Evolutionary conservation across 805 yeast species (phyloP).

Genomic region (Starmerella potacharoeniae): DNA sequence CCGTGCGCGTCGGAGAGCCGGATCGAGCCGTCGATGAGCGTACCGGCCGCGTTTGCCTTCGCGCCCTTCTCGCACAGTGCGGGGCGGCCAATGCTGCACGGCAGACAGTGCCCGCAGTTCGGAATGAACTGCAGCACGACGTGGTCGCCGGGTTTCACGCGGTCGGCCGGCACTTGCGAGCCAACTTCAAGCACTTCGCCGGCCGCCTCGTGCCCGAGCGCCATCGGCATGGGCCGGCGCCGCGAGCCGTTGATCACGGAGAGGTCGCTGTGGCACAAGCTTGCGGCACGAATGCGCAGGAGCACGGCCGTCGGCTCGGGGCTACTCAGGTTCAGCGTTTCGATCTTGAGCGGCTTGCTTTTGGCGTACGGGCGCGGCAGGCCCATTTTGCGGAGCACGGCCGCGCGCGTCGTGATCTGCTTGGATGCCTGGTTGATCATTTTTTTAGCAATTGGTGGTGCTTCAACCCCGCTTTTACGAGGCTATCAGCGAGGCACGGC

Average conservation of each 20-base stretch:
- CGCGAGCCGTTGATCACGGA: constrained; percentile 88
- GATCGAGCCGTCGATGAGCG: constrained; percentile 94
- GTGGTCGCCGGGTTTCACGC: constrained; percentile 82
- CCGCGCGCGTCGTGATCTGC: constrained; percentile 7
- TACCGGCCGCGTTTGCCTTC: constrained; percentile 95
- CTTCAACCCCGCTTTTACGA: not conserved
- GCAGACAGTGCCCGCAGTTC: constrained; percentile 87
- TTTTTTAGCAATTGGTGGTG: not conserved
- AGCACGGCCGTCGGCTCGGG: constrained; percentile 96
- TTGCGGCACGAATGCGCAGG: constrained; percentile 74
- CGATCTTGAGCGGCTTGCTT: constrained; percentile 54
- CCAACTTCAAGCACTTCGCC: constrained; percentile 93
- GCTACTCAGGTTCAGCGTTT: constrained; percentile 76
- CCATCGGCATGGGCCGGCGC: constrained; percentile 89
- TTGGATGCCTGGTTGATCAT: not conserved
- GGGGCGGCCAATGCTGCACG: constrained; percentile 90
- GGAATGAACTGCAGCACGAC: constrained; percentile 94
- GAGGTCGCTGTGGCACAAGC: constrained; percentile 98
- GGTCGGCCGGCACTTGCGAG: constrained; percentile 65
- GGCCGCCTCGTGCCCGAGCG: constrained; percentile 97
- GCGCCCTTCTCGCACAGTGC: constrained; percentile 91
- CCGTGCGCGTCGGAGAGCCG: constrained; percentile 65
- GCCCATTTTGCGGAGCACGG: constrained; percentile 17
- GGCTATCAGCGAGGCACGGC: no score
- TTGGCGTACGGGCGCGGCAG: constrained; percentile 16